Base-by-base conservation (phyloP, 139 green algal species). In the Chlorella sp. region DNA sequence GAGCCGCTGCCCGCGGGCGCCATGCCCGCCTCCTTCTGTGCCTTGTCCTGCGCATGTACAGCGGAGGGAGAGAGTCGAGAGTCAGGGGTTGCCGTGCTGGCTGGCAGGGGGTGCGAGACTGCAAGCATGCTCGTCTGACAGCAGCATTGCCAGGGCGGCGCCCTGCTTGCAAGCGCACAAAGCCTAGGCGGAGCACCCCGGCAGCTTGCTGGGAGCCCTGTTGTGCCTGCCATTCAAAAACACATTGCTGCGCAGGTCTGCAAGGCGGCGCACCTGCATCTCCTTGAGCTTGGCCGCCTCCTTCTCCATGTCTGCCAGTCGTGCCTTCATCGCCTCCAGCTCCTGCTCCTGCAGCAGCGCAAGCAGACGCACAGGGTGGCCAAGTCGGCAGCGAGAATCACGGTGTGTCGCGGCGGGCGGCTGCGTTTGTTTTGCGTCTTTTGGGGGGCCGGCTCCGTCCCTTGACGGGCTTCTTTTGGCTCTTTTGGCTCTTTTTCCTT, bases 241-340 rank as follows among this genome's bases (percentile, higher is more conserved):
- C n/a, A n/a, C n/a, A n/a, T n/a, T n/a, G n/a, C n/a, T n/a, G n/a
- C n/a, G n/a, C n/a, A n/a, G n/a, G n/a, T n/a, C n/a, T n/a, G n/a
- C n/a, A n/a, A n/a, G n/a, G 25, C 25, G 9, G 4, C 72, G 20
- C 83, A 92, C 93, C 90, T 97, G 92, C 57, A 94, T 90, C 30
- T 94, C 92, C n/a, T 91, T 90, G 20, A 99, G 91, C 62, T 95
- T 93, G 4, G 91, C 93, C 32, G 93, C 95, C 81, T 99, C 97
- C 75, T 95, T 93, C 89, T 99, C 96, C 92, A 99, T 97, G 57
- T 98, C 94, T 30, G 92, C 91, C 34, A 99, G 90, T 62, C 94
- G 94, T 13, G 92, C 90, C 86, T 98, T 97, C 91, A 99, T 95
- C 25, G 92, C 91, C 41, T 98, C 94, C 17, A 98, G 89, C 74